Base-by-base conservation (phyloP, 331 rosid genomes). In the Rhamnella rubrinervis region DNA sequence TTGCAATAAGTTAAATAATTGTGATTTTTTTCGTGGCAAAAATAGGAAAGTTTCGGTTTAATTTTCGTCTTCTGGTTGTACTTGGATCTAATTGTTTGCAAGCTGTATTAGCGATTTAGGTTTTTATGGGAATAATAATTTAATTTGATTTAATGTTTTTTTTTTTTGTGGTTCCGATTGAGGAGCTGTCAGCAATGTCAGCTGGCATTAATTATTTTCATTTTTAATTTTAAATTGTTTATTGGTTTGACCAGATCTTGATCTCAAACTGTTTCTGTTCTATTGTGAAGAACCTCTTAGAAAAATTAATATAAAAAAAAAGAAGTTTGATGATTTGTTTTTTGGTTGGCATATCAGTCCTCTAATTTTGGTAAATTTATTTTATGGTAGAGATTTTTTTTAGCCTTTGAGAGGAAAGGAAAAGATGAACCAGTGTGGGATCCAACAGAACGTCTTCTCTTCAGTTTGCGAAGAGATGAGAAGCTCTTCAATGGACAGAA, bases 371-470 rank as follows among this genome's bases (percentile, higher is more conserved):
- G 25, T 25, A 20, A 41, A 44, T 19, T 51, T 26, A n/a, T 55
- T 44, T 25, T 11, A 11, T 71, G 75, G 4, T 15, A 41, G 18
- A 6, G 35, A 68, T 61, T 38, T 51, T 59, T 26, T 51, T 59
- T 38, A 16, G n/a, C 61, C 66, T 23, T 40, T 55, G 7, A 19
- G 31, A 60, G 8, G 18, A 40, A 18, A 13, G 68, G 23, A 49
- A 55, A 81, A 47, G 71, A 88, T 88, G 97, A 89, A 87, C 39
- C 90, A 84, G 80, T 83, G 80, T 65, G 82, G 74, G 65, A 66
- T 87, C 73, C 92, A 78, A 67, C 92, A 82, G 75, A 85, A 77
- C 89, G 86, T 80, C 58, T 86, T 82, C 65, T 77, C 96, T 37
- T 31, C 35, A 31, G 73, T 80, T 14, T 71, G 65, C 41, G 92